Conservation (phyloP, 2,329 filamentous ascomycete species). For the Alternaria dauci region DNA sequence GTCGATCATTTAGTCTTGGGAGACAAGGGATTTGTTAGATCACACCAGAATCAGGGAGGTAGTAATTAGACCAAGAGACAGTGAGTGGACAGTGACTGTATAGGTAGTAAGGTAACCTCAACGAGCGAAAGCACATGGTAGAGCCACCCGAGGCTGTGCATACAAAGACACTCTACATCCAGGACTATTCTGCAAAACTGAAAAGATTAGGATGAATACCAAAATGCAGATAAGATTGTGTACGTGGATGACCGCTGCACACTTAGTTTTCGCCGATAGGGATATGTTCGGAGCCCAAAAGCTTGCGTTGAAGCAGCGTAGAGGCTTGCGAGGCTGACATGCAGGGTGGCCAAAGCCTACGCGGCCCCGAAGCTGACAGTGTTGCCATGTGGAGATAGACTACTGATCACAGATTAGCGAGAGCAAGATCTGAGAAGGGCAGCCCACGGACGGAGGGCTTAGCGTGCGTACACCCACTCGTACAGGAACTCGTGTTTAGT, state of each 20-base stretch:
- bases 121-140: not conserved
- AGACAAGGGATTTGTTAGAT: not conserved
- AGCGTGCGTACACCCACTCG: not conserved
- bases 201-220: not conserved
- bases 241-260: not conserved
- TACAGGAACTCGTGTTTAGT: not conserved
- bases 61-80: not conserved
- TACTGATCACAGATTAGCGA: conserved; percentile 26
- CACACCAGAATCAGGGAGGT: not conserved
- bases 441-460: conserved; percentile 1
- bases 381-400: conserved; percentile 12
- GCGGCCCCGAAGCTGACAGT: conserved; percentile 11
- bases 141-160: not conserved
- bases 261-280: not conserved
- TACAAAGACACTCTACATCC: not conserved
- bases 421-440: conserved; percentile 17
- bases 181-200: not conserved
- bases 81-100: not conserved
- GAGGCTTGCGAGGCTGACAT: conserved; percentile 6
- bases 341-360: conserved; percentile 7
- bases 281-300: not conserved
- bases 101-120: not conserved
- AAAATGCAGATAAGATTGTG: not conserved
- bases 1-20: no score
- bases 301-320: not conserved